Evolutionary conservation across 768 basidiomycete genomes (phyloP).

Genomic region (Aureoboletus auriporus): DNA sequence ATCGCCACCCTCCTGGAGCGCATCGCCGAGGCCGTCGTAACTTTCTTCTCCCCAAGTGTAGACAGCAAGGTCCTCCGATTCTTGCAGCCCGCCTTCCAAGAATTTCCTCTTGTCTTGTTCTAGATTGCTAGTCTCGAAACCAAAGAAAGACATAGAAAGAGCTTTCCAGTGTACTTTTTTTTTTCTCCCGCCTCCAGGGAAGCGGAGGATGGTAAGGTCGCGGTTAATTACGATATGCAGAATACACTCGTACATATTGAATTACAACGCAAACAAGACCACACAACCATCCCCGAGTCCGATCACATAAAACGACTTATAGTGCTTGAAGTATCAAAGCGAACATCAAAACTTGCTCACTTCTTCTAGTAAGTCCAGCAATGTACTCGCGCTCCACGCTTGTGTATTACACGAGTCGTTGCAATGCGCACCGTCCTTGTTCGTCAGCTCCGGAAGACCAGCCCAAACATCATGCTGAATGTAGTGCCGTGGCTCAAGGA

Average conservation of each 20-base stretch:
- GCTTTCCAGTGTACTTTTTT: slow-evolving; percentile 4
- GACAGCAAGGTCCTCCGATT: slow-evolving; percentile 80
- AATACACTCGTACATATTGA: no score
- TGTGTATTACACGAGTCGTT: slow-evolving; percentile 89
- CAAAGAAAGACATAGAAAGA: slow-evolving; percentile 76
- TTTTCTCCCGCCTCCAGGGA: slow-evolving; percentile 16
- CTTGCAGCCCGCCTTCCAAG: slow-evolving; percentile 44
- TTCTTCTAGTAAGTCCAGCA: slow-evolving; percentile 83
- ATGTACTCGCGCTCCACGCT: slow-evolving; percentile 93
- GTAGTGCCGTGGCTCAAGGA: slow-evolving; percentile 68
- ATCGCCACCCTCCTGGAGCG: slow-evolving; percentile 84
- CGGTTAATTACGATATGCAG: slow-evolving; percentile 11
- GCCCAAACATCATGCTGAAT: slow-evolving; percentile 85
- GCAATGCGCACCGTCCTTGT: slow-evolving; percentile 79
- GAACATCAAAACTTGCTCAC: slow-evolving; percentile 35
- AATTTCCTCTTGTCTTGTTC: slow-evolving; percentile 62
- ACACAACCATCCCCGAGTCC: slow-evolving; percentile 12
- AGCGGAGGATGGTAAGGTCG: slow-evolving; percentile 11
- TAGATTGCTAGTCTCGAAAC: slow-evolving; percentile 58
- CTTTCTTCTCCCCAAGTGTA: slow-evolving; percentile 91
- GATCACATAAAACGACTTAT: no score
- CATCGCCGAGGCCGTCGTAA: slow-evolving; percentile 87
- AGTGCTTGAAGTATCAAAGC: no score
- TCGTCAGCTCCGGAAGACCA: slow-evolving; percentile 91
- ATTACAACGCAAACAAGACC: slow-evolving; percentile 22